phyloP scores from a whole-genome alignment of 345 rosid genomes.

The Draba incana region DNA sequence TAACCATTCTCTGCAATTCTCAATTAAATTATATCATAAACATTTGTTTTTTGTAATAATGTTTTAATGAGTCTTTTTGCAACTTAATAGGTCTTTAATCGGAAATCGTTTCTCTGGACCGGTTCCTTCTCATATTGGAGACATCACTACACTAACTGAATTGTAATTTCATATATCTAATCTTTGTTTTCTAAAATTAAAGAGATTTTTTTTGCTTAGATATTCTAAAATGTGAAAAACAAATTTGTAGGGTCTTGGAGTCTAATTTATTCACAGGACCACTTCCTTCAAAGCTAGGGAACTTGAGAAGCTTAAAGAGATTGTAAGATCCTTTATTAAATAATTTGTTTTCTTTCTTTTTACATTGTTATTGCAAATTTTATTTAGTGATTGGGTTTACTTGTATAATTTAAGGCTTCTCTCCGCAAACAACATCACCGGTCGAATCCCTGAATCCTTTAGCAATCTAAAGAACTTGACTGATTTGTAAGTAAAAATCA shows the following conservation, averaged over 20 bases:
- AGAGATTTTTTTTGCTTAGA: no score
- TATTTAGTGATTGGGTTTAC: slow-evolving; percentile 17
- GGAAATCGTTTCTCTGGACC: slow-evolving; percentile 75
- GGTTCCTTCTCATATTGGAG: slow-evolving; percentile 65
- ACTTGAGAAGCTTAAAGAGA: slow-evolving; percentile 49
- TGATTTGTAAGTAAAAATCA: slow-evolving; percentile 64
- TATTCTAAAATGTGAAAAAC: background rate
- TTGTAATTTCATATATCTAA: slow-evolving; percentile 56
- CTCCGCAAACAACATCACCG: slow-evolving; percentile 74
- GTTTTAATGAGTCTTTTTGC: slow-evolving; percentile 14
- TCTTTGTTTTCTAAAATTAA: slow-evolving; percentile 9
- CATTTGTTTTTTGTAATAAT: background rate
- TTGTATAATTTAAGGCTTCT: slow-evolving; percentile 57
- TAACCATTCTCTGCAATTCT: slow-evolving; percentile 42
- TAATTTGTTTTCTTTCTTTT: background rate
- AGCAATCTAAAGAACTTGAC: slow-evolving; percentile 62
- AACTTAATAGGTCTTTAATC: slow-evolving; percentile 47
- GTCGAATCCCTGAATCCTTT: slow-evolving; percentile 72
- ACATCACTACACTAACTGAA: slow-evolving; percentile 51
- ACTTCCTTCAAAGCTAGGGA: slow-evolving; percentile 69
- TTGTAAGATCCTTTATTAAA: slow-evolving; percentile 48
- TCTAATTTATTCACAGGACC: slow-evolving; percentile 63
- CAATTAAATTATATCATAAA: no score
- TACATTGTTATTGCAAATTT: background rate
- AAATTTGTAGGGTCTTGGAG: slow-evolving; percentile 61